Percentiles rank a stretch among this genome's conserved stretches.
These are phyloP conservation scores for Sphenostylis stenocarpa DNA, from an alignment of 306 rosid species.

Conservation along the genomic window DNA sequence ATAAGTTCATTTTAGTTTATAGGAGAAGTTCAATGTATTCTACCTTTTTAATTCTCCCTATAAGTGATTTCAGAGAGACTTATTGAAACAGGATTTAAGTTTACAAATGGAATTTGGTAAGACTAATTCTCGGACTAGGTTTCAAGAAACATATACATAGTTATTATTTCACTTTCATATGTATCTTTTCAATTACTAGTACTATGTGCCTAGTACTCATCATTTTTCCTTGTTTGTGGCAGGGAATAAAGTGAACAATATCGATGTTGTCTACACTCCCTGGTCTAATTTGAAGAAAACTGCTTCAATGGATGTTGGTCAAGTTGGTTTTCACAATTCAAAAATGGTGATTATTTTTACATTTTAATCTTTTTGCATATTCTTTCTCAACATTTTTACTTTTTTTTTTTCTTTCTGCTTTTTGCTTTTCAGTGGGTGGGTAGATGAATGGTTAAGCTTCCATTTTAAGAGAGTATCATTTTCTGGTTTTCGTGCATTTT, in stretches of 20 bases:
- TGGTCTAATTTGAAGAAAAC: constrained; percentile 98
- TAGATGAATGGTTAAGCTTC: constrained; percentile 20
- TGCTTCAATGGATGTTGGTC: constrained; percentile 97
- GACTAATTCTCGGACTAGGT: neutral
- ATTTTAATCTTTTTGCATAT: neutral
- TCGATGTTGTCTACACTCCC: constrained; percentile 96
- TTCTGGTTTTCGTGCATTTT: constrained; percentile 32
- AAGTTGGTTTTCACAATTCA: constrained; percentile 87
- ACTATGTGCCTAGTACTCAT: neutral
- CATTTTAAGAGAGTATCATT: constrained; percentile 28
- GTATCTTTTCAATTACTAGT: neutral
- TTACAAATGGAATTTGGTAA: neutral
- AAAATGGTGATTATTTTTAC: constrained; percentile 59
- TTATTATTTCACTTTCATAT: neutral
- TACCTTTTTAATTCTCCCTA: neutral
- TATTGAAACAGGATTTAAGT: neutral
- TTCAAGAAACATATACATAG: neutral
- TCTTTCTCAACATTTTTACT: neutral
- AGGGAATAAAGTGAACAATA: constrained; percentile 94
- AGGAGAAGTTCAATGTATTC: neutral
- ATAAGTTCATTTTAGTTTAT: neutral
- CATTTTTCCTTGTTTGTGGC: constrained; percentile 26
- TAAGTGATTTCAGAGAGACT: neutral
- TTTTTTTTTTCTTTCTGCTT: neutral
- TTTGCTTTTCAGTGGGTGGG: constrained; percentile 16